Evolutionary conservation across 2,329 filamentous ascomycete species (phyloP).

Genomic region (Microsporum canis): DNA sequence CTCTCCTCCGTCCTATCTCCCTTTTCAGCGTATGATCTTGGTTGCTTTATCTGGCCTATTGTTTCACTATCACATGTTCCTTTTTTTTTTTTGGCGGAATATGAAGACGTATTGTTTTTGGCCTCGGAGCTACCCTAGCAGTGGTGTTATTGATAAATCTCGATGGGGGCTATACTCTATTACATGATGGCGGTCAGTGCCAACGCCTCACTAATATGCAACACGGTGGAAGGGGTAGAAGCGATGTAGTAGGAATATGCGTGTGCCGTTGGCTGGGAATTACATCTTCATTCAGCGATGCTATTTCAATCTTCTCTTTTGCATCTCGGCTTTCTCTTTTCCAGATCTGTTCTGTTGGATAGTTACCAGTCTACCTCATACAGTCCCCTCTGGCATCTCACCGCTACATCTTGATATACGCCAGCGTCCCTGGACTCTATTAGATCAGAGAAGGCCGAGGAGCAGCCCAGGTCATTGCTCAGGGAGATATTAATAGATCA

Average conservation of each 20-base stretch:
- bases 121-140: neutral
- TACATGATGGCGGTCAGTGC: neutral
- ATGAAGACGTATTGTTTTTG: neutral
- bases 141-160: neutral
- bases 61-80: neutral
- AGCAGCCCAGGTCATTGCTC: too few relatives aligned
- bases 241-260: too few relatives aligned
- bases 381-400: neutral
- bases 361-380: neutral
- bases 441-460: neutral
- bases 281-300: neutral
- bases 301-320: neutral
- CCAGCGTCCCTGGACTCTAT: neutral
- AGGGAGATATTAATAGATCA: too few relatives aligned
- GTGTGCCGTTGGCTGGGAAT: neutral
- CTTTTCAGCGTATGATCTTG: neutral
- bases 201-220: too few relatives aligned
- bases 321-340: neutral
- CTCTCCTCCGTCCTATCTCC: neutral
- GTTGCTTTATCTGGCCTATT: neutral
- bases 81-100: conserved; percentile 1
- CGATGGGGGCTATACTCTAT: neutral
- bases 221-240: neutral
- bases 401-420: neutral
- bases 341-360: neutral